A percentile compares a stretch with the other conserved stretches of the same genome.
phyloP scores from a whole-genome alignment of 2,329 filamentous ascomycete genomes.

The Erysiphe neolycopersici region DNA sequence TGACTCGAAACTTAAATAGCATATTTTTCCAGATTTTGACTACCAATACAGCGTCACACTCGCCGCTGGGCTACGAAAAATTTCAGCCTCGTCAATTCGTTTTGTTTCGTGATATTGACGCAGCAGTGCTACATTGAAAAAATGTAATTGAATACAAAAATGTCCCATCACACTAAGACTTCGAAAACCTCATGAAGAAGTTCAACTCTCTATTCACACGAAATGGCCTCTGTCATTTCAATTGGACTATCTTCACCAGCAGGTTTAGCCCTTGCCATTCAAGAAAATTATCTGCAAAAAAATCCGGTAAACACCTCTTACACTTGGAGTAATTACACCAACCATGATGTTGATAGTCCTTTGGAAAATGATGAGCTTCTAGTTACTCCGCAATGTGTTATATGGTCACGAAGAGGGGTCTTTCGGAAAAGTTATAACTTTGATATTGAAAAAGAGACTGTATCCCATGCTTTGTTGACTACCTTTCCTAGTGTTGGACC shows the following conservation, averaged over 20 bases:
- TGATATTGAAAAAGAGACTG: conserved; percentile 58
- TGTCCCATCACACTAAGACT: too few relatives aligned
- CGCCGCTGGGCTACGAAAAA: too few relatives aligned
- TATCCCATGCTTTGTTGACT: conserved; percentile 67
- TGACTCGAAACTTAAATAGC: too few relatives aligned
- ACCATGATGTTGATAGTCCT: conserved; percentile 15
- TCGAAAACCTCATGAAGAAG: background rate
- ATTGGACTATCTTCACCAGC: conserved; percentile 75
- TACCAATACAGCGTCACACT: too few relatives aligned
- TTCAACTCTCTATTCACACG: background rate
- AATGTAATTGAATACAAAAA: too few relatives aligned
- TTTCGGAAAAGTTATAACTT: conserved; percentile 73
- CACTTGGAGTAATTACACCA: conserved; percentile 40
- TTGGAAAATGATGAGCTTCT: conserved; percentile 14
- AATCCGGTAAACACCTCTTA: conserved; percentile 42
- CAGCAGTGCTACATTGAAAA: too few relatives aligned
- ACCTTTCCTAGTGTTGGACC: conserved; percentile 32
- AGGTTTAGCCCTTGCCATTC: conserved; percentile 56
- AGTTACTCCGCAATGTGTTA: conserved; percentile 12
- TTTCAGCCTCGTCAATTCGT: too few relatives aligned
- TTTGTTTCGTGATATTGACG: too few relatives aligned
- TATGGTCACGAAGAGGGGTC: conserved; percentile 71
- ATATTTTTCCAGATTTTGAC: too few relatives aligned
- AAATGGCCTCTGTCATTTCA: conserved; percentile 76
- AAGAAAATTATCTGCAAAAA: conserved; percentile 47